These are phyloP conservation scores for Mesostigma viride DNA, from an alignment of 139 green algal species.

Conservation along the genomic window DNA sequence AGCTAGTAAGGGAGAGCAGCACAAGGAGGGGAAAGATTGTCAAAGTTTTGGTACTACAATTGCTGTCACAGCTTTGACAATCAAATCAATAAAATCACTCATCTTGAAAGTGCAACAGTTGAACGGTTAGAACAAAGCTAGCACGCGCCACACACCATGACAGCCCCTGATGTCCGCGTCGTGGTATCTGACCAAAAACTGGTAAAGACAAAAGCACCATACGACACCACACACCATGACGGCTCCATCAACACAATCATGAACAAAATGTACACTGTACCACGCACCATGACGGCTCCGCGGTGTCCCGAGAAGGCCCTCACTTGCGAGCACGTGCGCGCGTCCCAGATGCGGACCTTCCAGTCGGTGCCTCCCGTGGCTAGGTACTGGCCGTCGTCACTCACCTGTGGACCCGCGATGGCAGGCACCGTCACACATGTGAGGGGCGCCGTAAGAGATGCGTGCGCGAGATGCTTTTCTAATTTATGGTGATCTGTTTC, in stretches of 20 bases:
- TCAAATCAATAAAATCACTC: neutral
- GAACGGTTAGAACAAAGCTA: neutral
- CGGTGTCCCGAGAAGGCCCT: slow-evolving; percentile 54
- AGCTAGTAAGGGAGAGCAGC: too few species aligned
- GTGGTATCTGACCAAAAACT: neutral
- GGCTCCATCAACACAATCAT: neutral
- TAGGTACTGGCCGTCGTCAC: slow-evolving; percentile 56
- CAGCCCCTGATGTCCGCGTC: neutral
- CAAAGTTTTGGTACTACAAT: too few species aligned
- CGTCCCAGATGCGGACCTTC: slow-evolving; percentile 77
- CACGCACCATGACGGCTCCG: slow-evolving; percentile 45
- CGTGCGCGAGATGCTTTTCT: too few species aligned
- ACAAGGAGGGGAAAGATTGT: too few species aligned
- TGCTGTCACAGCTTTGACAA: too few species aligned
- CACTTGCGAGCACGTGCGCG: slow-evolving; percentile 29
- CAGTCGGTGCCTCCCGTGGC: slow-evolving; percentile 66
- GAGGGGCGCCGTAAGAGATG: too few species aligned
- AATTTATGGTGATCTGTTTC: too few species aligned
- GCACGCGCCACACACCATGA: neutral
- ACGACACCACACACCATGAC: neutral
- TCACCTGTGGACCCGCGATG: slow-evolving; percentile 27
- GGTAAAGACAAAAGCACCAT: neutral
- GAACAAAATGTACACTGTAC: neutral
- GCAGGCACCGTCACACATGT: too few species aligned
- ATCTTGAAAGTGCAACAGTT: neutral